phyloP scores from a whole-genome alignment of 2,329 filamentous ascomycete genomes.

The Cytospora piceae region DNA sequence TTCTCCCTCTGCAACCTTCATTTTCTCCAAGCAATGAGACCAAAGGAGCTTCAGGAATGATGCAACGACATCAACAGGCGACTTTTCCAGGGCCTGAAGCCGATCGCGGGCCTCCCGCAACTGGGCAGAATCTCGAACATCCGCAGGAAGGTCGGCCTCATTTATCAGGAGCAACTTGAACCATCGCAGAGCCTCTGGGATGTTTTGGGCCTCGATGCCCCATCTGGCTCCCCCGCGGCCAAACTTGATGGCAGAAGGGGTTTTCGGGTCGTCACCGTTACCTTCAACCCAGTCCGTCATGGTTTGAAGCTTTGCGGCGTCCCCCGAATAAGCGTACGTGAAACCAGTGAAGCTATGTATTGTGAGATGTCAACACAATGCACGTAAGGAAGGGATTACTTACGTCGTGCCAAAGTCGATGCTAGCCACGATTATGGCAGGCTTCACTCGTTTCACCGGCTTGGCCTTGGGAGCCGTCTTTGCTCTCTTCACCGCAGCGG shows the following conservation, averaged over 20 bases:
- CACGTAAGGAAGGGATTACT: conserved; percentile 29
- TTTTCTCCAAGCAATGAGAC: conserved; percentile 36
- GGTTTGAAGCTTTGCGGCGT: conserved; percentile 37
- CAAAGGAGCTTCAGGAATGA: conserved; percentile 42
- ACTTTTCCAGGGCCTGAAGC: conserved; percentile 29
- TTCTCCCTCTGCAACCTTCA: conserved; percentile 35
- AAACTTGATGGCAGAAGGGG: conserved; percentile 37
- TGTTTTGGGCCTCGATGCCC: conserved; percentile 42
- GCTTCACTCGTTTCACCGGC: not conserved
- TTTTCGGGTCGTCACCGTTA: conserved; percentile 40
- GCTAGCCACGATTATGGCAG: conserved; percentile 41
- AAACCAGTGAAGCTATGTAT: conserved; percentile 44
- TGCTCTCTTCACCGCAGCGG: not conserved
- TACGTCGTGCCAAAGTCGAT: conserved; percentile 54
- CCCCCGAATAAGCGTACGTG: conserved; percentile 42
- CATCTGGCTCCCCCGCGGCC: not conserved
- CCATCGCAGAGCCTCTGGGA: conserved; percentile 40
- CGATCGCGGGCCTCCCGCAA: conserved; percentile 26
- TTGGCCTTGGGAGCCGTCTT: not conserved
- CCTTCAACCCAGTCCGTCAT: conserved; percentile 39
- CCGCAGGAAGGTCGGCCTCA: conserved; percentile 35
- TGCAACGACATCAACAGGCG: conserved; percentile 38
- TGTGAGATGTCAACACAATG: not conserved
- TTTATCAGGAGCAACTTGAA: conserved; percentile 48
- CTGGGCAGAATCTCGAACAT: conserved; percentile 34